These are phyloP conservation scores for Astrephomene gubernaculifera DNA, from an alignment of 139 green algal species.

Conservation along the genomic window DNA sequence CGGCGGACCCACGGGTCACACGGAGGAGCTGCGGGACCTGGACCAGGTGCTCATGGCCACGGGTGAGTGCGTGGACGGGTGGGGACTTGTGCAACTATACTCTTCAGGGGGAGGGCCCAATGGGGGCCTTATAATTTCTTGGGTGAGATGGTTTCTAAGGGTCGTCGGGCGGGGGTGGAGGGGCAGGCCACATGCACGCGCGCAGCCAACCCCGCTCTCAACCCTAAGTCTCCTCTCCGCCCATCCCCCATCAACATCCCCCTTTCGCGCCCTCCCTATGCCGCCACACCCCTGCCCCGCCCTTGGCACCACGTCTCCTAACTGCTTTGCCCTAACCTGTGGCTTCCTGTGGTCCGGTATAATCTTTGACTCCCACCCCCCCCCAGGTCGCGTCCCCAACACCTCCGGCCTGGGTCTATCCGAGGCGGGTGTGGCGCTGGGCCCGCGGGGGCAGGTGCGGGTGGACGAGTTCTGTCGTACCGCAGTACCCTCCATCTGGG, in stretches of 20 bases:
- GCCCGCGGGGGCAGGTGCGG: constrained; percentile 68
- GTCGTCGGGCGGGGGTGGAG: no score
- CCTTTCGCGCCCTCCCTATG: not conserved
- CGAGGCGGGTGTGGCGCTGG: constrained; percentile 77
- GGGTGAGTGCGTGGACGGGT: constrained; percentile 18
- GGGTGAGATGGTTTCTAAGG: no score
- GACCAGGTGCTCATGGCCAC: constrained; percentile 79
- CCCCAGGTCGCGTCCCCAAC: constrained; percentile 89
- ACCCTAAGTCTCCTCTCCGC: no score
- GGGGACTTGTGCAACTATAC: no score
- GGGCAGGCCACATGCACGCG: no score
- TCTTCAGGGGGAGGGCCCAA: no score
- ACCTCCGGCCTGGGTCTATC: constrained; percentile 80
- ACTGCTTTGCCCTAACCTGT: no score
- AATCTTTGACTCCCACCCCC: no score
- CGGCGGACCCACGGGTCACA: constrained; percentile 58
- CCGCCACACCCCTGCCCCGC: not conserved
- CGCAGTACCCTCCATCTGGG: constrained; percentile 89
- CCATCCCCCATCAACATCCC: no score
- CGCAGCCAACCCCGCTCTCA: no score
- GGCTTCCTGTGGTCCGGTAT: no score
- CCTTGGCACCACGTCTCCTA: not conserved
- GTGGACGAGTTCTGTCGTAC: constrained; percentile 93
- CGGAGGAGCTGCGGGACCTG: constrained; percentile 56
- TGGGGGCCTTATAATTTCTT: no score